These are phyloP conservation scores for Dictyostelium purpureum DNA, from an alignment of 78 protist genomes.

Conservation along the genomic window DNA sequence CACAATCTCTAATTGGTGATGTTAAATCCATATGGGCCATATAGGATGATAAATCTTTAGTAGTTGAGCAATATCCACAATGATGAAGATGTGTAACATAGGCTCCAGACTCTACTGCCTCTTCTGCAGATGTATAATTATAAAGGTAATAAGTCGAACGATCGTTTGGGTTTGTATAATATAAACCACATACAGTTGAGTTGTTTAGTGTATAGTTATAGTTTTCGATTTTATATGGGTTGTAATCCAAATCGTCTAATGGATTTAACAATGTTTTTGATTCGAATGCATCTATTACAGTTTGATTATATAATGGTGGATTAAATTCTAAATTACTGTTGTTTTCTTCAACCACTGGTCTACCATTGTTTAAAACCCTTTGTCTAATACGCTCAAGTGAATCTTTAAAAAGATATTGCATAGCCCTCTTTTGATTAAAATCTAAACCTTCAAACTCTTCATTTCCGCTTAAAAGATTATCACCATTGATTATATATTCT, in stretches of 20 bases:
- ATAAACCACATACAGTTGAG: constrained; percentile 77
- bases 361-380: background rate
- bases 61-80: constrained; percentile 79
- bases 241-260: background rate
- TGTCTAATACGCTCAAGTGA: constrained; percentile 39
- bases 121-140: constrained; percentile 44
- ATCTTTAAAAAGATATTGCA: background rate
- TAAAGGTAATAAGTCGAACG: constrained; percentile 48
- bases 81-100: constrained; percentile 76
- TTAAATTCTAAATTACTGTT: background rate
- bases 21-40: constrained; percentile 77
- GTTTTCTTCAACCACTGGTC: background rate
- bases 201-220: constrained; percentile 31
- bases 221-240: constrained; percentile 60
- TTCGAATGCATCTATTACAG: constrained; percentile 80
- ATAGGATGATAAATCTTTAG: constrained; percentile 68
- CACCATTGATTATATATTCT: background rate
- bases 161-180: constrained; percentile 40
- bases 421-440: no score
- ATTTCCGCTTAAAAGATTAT: background rate
- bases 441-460: background rate
- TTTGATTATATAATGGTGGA: constrained; percentile 79
- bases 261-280: constrained; percentile 74
- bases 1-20: constrained; percentile 79
- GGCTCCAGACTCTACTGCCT: constrained; percentile 73